Evolutionary conservation across 768 basidiomycete genomes (phyloP), one percentile per base, ranked within the genome.

Genomic region (Podaxis rugospora): DNA sequence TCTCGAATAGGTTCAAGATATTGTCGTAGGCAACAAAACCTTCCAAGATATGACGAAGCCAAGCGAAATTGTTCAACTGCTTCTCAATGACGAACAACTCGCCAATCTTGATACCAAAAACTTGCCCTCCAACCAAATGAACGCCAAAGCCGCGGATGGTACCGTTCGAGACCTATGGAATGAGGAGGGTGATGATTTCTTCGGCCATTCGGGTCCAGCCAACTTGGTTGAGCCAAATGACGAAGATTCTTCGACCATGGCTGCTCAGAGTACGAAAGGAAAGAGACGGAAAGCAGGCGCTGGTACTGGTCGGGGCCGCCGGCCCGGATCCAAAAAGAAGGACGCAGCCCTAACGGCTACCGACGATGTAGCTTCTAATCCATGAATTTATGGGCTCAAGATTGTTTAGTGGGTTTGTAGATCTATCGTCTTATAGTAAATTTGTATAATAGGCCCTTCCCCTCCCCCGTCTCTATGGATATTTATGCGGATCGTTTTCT

Each of bases 21-120:
- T 98, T 62, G 97, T 99, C 55, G 97, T 99, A 6, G 97, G 97
- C 55, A 95, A 92, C 76, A 98, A 97, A 75, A 93, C 86, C 63
- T 88, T 97, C 70, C 93, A 91, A 1, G 95, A 97, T 64, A 90
- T 91, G 56, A 86, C 93, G 18, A 95, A 94, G 71, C 93, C 94
- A 27, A 95, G 93, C 75, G 97, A 99, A 72, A 97, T 99, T 57
- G 96, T 96, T 14, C 94, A 95, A 63, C 74, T 99, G 49, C 79
- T 99, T 53, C 83, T 99, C 67, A 95, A 94, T 68, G 95, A 98
- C 67, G 94, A 97, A 66, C 95, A 98, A 68, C 74, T 98, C 14
- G 93, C 89, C 2, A 84, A 81, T 50, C 74, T 92, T 40, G 85
- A 85, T 61, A 76, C 78, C 32, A 66, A 67, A 18, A 65, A 70